Conservation (phyloP, 1,139 yeast genomes). For the Zygosaccharomyces sapae region DNA sequence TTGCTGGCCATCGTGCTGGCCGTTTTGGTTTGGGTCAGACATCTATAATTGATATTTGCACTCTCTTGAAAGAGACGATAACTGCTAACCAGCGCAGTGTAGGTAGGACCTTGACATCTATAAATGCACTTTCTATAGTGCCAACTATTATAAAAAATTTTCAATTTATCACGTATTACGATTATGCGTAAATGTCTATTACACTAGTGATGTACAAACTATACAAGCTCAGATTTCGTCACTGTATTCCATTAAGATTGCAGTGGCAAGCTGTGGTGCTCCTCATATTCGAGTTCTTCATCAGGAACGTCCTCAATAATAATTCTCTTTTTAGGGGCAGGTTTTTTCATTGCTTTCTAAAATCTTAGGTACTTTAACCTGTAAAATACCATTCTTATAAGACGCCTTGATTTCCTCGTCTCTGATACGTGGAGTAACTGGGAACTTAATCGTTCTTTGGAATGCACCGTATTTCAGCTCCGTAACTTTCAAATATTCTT, state of each 20-base stretch:
- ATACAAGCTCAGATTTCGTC: no score
- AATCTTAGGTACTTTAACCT: constrained; percentile 47
- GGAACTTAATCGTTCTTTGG: constrained; percentile 52
- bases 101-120: not conserved
- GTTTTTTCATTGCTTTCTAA: constrained; percentile 29
- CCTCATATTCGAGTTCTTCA: constrained; percentile 39
- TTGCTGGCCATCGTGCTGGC: constrained; percentile 27
- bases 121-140: not conserved
- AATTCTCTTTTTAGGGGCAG: constrained; percentile 41
- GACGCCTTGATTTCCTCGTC: constrained; percentile 53
- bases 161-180: constrained; percentile 1
- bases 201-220: not conserved
- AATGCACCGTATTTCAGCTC: constrained; percentile 50
- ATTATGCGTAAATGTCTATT: not conserved
- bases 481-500: constrained; percentile 39
- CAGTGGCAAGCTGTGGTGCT: constrained; percentile 28
- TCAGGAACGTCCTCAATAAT: constrained; percentile 42
- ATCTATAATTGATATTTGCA: constrained; percentile 11
- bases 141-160: not conserved
- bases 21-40: constrained; percentile 29
- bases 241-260: not conserved
- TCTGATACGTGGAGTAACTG: constrained; percentile 46
- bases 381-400: constrained; percentile 47
- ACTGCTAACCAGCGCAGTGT: not conserved
- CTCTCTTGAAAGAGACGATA: not conserved